Percentiles rank a stretch among this genome's conserved stretches.
phyloP scores from a whole-genome alignment of 163 green algal species.

The Smithsoniella earleae region DNA sequence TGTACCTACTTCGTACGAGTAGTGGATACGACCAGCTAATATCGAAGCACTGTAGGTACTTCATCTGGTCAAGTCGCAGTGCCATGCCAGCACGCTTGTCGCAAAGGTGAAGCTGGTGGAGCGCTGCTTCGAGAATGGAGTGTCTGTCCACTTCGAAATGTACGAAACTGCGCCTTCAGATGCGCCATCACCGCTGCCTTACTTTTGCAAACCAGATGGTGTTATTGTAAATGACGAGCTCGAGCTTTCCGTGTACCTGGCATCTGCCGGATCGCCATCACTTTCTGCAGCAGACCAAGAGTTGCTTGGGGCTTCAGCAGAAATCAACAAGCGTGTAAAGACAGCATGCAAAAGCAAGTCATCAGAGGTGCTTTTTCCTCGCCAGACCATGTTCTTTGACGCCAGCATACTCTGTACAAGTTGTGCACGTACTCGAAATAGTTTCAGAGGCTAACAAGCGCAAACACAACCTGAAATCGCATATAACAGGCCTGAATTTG shows the following conservation, averaged over 20 bases:
- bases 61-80: slow-evolving; percentile 16
- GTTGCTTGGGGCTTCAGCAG: not conserved
- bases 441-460: no score
- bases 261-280: not conserved
- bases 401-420: no score
- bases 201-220: slow-evolving; percentile 5
- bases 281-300: not conserved
- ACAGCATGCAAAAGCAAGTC: not conserved
- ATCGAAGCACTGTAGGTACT: slow-evolving; percentile 15
- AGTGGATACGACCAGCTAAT: no score
- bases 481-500: no score
- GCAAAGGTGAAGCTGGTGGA: slow-evolving; percentile 27
- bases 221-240: not conserved
- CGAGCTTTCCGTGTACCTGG: not conserved
- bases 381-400: no score
- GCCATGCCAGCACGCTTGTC: not conserved
- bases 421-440: no score
- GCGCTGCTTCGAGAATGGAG: slow-evolving; percentile 10
- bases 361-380: not conserved
- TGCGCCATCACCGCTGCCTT: slow-evolving; percentile 17
- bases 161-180: slow-evolving; percentile 4
- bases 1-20: no score
- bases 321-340: not conserved
- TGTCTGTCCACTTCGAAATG: slow-evolving; percentile 26
- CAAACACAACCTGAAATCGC: no score